Percentiles rank a stretch among this genome's conserved stretches.
Conservation (phyloP, 2,329 filamentous ascomycete genomes). For the Elsinoe ampelina region DNA sequence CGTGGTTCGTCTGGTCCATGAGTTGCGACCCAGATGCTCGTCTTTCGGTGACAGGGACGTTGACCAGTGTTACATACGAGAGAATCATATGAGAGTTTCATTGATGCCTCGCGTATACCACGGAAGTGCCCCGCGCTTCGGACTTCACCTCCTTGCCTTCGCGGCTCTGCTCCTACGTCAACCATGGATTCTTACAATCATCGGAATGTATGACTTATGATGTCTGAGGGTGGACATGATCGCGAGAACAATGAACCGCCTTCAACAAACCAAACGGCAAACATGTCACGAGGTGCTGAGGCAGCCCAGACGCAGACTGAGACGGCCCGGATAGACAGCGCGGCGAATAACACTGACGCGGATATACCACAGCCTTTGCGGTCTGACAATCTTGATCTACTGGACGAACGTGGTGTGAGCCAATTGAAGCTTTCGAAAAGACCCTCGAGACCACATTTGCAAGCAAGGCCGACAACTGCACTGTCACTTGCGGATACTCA, state of each 20-base stretch:
- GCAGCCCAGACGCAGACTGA: neutral
- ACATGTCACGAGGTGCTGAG: neutral
- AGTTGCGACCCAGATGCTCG: constrained; percentile 2
- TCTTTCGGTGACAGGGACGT: neutral
- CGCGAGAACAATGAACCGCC: neutral
- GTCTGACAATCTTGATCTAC: constrained; percentile 18
- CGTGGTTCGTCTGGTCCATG: constrained; percentile 21
- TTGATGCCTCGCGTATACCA: neutral
- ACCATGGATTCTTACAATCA: neutral
- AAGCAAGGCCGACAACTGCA: constrained; percentile 70
- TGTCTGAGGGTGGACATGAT: neutral
- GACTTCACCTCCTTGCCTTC: neutral
- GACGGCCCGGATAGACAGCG: neutral
- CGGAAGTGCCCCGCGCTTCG: constrained; percentile 4
- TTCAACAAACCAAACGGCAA: neutral
- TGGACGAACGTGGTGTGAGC: constrained; percentile 24
- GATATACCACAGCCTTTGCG: neutral
- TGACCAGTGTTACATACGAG: neutral
- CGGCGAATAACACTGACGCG: neutral
- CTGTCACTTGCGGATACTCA: constrained; percentile 73
- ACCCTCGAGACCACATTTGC: constrained; percentile 32
- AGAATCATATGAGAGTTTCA: neutral
- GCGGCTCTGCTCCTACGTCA: neutral
- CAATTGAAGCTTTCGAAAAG: constrained; percentile 28
- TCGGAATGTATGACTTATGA: neutral